phyloP scores from a whole-genome alignment of 345 rosid species.

The Citrus glauca region DNA sequence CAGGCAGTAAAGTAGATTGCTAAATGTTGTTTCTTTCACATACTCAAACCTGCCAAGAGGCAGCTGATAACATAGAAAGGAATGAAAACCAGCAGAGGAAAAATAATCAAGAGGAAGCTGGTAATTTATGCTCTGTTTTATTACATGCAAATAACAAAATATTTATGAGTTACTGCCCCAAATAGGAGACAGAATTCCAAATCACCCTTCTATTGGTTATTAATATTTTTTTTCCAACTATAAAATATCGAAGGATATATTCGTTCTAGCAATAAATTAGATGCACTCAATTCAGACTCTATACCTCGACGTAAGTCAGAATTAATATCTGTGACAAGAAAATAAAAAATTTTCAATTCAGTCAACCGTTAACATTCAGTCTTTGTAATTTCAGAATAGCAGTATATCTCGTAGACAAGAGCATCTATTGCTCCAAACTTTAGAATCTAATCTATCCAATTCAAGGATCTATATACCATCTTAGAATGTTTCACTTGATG shows the following conservation, averaged over 20 bases:
- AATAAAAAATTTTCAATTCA: neutral
- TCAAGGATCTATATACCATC: neutral
- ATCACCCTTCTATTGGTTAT: neutral
- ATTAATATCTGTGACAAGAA: neutral
- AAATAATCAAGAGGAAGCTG: neutral
- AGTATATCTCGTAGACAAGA: neutral
- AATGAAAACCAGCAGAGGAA: neutral
- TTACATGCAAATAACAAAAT: neutral
- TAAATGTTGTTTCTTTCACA: neutral
- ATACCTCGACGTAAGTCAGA: neutral
- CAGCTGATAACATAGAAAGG: neutral
- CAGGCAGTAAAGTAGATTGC: neutral
- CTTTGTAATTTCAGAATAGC: neutral
- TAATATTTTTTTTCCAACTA: neutral
- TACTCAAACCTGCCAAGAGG: neutral
- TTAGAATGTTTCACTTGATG: neutral
- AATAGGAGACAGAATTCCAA: neutral
- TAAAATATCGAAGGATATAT: neutral
- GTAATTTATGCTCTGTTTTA: neutral
- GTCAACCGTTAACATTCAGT: neutral
- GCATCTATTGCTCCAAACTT: neutral
- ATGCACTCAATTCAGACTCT: neutral
- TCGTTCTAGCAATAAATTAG: neutral
- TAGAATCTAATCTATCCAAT: neutral
- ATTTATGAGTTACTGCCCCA: neutral